These are phyloP conservation scores for Suillus subaureus DNA, from an alignment of 768 basidiomycete species.

Conservation along the genomic window DNA sequence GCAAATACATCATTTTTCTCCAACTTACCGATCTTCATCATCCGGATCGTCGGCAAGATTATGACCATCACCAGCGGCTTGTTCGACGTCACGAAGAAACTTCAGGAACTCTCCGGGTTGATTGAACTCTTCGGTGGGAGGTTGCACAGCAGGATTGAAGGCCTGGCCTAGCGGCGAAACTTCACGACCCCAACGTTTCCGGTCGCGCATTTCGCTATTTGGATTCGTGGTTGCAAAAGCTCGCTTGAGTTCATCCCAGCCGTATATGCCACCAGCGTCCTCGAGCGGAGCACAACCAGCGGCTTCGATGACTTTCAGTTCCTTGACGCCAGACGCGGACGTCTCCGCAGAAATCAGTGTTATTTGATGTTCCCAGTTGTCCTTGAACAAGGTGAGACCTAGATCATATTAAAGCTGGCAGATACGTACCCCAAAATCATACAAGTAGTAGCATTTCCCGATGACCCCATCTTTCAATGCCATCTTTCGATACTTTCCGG, in stretches of 20 bases:
- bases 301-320: conserved; percentile 8
- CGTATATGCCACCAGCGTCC: conserved; percentile 6
- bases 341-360: background rate
- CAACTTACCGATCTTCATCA: background rate
- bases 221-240: conserved; percentile 12
- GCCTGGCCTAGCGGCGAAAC: conserved; percentile 1
- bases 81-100: background rate
- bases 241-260: conserved; percentile 12
- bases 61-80: conserved; percentile 8
- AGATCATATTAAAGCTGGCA: background rate
- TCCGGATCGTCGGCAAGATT: conserved; percentile 2
- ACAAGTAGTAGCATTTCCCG: conserved; percentile 17
- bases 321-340: background rate
- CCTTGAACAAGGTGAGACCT: conserved; percentile 13
- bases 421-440: conserved; percentile 22
- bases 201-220: background rate
- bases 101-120: background rate
- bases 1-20: background rate
- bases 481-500: conserved; percentile 2
- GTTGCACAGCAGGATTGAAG: conserved; percentile 6
- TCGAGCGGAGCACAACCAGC: conserved; percentile 6
- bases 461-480: conserved; percentile 10
- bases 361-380: conserved; percentile 23
- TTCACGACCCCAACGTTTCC: background rate
- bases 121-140: conserved; percentile 8